Conservation (phyloP, 768 basidiomycete species). For the Calocybe gangraenosa region DNA sequence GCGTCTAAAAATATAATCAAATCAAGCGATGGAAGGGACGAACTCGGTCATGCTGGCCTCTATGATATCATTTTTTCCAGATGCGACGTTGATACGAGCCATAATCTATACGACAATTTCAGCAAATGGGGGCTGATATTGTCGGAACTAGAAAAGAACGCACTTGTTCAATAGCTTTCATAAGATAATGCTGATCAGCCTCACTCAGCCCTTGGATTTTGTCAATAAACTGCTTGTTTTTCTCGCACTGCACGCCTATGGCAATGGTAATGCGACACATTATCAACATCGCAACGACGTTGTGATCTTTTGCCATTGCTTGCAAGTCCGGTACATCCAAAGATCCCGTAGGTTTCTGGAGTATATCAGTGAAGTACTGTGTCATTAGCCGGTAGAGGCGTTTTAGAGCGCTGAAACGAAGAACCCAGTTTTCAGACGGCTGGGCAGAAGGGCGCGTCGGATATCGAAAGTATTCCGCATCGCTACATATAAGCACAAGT, state of each 20-base stretch:
- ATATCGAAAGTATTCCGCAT: conserved; percentile 73
- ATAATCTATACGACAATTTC: conserved; percentile 54
- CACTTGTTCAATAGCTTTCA: conserved; percentile 94
- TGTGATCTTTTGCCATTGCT: conserved; percentile 75
- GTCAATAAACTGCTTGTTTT: conserved; percentile 84
- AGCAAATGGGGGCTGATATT: background rate
- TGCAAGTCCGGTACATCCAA: conserved; percentile 89
- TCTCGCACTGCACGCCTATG: conserved; percentile 85
- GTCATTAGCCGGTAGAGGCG: conserved; percentile 84
- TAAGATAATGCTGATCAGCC: conserved; percentile 80
- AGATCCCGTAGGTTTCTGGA: conserved; percentile 72
- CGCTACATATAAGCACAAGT: conserved; percentile 39
- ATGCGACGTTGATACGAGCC: conserved; percentile 58
- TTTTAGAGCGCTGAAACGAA: conserved; percentile 80
- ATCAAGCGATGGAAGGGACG: conserved; percentile 22
- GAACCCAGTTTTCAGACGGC: conserved; percentile 83
- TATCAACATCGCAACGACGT: conserved; percentile 58
- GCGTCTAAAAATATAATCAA: conserved; percentile 1
- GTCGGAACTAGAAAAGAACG: conserved; percentile 15
- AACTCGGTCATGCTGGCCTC: conserved; percentile 78
- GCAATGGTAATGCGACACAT: conserved; percentile 82
- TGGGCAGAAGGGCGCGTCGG: conserved; percentile 54
- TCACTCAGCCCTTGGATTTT: conserved; percentile 84
- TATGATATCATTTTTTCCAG: conserved; percentile 42
- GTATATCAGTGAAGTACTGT: conserved; percentile 80